Evolutionary conservation across 371 early-diverging fungal genomes (phyloP), one percentile per base, ranked within the genome.

Genomic region (Apophysomyces variabilis): DNA sequence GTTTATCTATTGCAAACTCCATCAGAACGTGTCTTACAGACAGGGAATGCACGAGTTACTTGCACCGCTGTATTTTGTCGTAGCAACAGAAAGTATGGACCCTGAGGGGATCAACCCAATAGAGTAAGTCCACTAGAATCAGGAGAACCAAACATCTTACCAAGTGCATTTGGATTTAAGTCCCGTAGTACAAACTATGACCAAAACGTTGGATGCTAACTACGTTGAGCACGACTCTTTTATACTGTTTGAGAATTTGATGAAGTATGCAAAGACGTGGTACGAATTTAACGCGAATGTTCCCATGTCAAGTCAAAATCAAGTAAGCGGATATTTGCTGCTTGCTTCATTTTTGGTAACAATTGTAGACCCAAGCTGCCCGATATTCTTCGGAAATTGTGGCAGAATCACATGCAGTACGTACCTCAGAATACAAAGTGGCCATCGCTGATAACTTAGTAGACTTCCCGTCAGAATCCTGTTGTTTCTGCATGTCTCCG

Each of bases 41-140:
- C 97, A 97, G 73, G 97, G 97, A n/a, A 97, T 97, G 97, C 97
- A 97, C 75, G 97, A 97, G 72, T 71, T 97, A 35, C 74, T 95
- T 36, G 97, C 95, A 0, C 94, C 95, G 9, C 75, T 96, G 6
- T 86, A 93, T 38, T 82, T 88, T 81, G 89, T 90, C 0, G 84
- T 96, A 13, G 83, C 92, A 16, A 54, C 72, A 9, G 96, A 96
- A 62, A 73, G 77, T 43, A 57, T 84, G 36, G 43, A 50, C 5
- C 60, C 41, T n/a, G 50, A 61, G 14, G 62, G 39, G 18, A n/a
- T 54, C 14, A 67, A 41, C 11, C 62, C 56, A 39, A 26, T 61
- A 21, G 76, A 73, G 77, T 74, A 75, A 68, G 73, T 62, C 13
- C n/a, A 50, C 54, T 21, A 9, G n/a, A 0, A 5, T 50, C 21